Base-by-base conservation (phyloP, 305 asterid species). In the Fraxinus greggii region DNA sequence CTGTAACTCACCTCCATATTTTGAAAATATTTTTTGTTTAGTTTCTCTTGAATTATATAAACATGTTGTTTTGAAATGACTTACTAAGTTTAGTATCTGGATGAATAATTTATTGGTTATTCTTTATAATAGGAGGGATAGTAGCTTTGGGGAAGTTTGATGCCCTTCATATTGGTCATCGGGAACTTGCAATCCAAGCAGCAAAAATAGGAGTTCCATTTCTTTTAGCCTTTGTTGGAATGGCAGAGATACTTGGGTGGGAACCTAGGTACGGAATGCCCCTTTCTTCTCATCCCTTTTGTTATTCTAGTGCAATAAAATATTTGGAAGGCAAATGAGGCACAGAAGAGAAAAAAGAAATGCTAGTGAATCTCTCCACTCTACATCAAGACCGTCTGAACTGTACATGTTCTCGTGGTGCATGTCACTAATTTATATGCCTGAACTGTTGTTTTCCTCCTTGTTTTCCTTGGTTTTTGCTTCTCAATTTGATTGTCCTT, bases 151-250 rank as follows among this genome's bases (percentile, higher is more conserved):
- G 99, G 79, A 94, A 94, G 91, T 95, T 94, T 84, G 99, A 95
- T 85, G 99, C 99, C 80, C 98, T 95, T 87, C 99, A 95, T 85
- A 90, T 93, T 77, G 99, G 99, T 86, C 99, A 95, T 80, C 94
- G 99, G 72, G 97, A 94, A 86, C 97, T 95, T 85, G 98, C 95
- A 72, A 93, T 95, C 83, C 99, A 95, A 87, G 97, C 99, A 15
- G 88, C 99, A 7, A 90, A 87, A 86, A 87, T 91, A 78, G 99
- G 98, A 84, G 83, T 86, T 84, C 99, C 98, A 0, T 94, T 87
- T 89, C 92, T 95, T 45, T 79, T 95, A 81, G 92, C 97, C 56
- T 95, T 95, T 85, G 91, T 88, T 81, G 99, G 99, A 85, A 94
- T 95, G 98, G 98, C 97, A 0, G 97, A 93, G 87, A 87, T 95